Evolutionary conservation across 805 yeast genomes (phyloP).

Genomic region (Sugiyamaella boreocaroliniensis): DNA sequence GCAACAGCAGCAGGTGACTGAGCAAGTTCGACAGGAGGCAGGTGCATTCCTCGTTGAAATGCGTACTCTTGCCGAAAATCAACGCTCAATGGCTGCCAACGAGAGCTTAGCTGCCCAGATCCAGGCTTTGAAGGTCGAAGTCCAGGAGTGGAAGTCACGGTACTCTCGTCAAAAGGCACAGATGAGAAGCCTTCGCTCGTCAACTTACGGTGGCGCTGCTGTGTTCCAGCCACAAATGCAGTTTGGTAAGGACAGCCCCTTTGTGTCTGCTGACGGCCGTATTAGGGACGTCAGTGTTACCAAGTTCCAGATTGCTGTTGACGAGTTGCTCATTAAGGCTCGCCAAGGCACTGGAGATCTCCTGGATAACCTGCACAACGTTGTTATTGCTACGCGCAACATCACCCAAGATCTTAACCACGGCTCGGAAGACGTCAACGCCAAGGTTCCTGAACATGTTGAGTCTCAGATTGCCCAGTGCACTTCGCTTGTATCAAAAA

Average conservation of each 20-base stretch:
- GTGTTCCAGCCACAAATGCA: background rate
- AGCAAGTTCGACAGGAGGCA: slow-evolving; percentile 35
- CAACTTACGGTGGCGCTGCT: slow-evolving; percentile 17
- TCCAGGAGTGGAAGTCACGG: slow-evolving; percentile 31
- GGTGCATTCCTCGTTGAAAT: slow-evolving; percentile 31
- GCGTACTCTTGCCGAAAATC: slow-evolving; percentile 31
- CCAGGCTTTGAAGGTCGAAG: slow-evolving; percentile 28
- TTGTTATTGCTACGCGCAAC: slow-evolving; percentile 29
- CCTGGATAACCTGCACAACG: slow-evolving; percentile 30
- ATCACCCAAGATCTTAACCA: slow-evolving; percentile 25
- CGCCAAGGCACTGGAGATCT: slow-evolving; percentile 23
- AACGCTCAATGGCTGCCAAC: slow-evolving; percentile 15
- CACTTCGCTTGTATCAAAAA: slow-evolving; percentile 46
- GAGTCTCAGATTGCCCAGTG: slow-evolving; percentile 22
- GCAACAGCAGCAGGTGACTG: slow-evolving; percentile 26
- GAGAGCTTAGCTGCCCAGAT: slow-evolving; percentile 21
- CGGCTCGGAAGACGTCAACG: slow-evolving; percentile 8
- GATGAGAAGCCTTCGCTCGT: slow-evolving; percentile 22
- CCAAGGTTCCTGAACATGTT: slow-evolving; percentile 5
- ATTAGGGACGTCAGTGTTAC: slow-evolving; percentile 23
- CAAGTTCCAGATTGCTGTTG: slow-evolving; percentile 29
- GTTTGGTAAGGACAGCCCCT: slow-evolving; percentile 16
- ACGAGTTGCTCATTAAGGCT: slow-evolving; percentile 29
- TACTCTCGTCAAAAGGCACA: slow-evolving; percentile 27
- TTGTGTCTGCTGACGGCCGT: slow-evolving; percentile 23